Evolutionary conservation across 257 asterid genomes (phyloP), one percentile per base, ranked within the genome.

Genomic region (Buddleja alternifolia): DNA sequence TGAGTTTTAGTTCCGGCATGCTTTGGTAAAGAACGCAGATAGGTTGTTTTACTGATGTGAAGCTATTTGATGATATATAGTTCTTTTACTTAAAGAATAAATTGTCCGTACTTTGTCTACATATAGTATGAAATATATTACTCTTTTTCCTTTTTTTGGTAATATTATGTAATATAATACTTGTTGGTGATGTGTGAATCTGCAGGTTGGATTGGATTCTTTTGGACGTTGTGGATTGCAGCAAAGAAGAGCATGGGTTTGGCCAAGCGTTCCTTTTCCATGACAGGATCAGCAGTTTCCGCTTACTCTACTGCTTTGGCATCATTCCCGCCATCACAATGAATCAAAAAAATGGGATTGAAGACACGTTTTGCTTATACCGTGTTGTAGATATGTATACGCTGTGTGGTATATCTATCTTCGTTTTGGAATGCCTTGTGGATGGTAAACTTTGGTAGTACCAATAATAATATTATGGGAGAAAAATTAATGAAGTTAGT

Each of bases 171-270:
- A 2, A 29, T 29, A 17, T 10, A 23, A 57, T 6, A 15, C 32
- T 63, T 42, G n/a, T 52, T 51, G 37, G 15, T 62, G 21, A 0
- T 55, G 53, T 24, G 24, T 3, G 57, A 52, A 65, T 53, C 92
- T 12, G n/a, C n/a, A 92, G 97, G 95, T 55, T 92, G 96, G 95
- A 81, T 92, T 16, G 97, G 94, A 8, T 82, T 92, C 79, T 84
- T 89, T 65, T 85, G 80, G 78, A 64, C 55, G 4, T 17, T 89
- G 64, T 92, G 91, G 90, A 19, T 87, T 44, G 92, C 60, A 21
- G 76, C 86, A 24, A 77, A 46, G 74, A 87, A 86, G 74, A 71
- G 83, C 55, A 0, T 85, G 8, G 52, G 74, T 44, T 70, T 92
- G 53, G 96, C 88, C 9, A 92, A 84, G 80, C 82, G 46, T 41